phyloP scores from a whole-genome alignment of 257 asterid species.

The Oldenlandia corymbosa region DNA sequence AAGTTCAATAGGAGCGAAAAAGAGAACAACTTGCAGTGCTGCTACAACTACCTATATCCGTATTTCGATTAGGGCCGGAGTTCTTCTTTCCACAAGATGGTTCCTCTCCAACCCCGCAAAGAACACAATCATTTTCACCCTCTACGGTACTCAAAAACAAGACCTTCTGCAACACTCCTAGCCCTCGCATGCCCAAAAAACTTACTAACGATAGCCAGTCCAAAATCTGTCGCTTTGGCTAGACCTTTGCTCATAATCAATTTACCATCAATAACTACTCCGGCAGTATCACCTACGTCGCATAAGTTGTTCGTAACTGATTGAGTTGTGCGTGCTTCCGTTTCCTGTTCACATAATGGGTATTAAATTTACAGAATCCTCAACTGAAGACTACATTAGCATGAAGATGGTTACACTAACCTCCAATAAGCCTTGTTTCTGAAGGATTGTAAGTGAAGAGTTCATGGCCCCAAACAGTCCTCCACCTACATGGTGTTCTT shows the following conservation, averaged over 20 bases:
- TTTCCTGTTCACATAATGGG: conserved; percentile 43
- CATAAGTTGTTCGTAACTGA: conserved; percentile 32
- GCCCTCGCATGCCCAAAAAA: conserved; percentile 80
- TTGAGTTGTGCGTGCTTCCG: conserved; percentile 57
- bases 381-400: not conserved
- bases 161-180: conserved; percentile 93
- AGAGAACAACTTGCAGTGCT: too few species aligned
- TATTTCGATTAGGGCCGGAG: too few species aligned
- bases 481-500: conserved; percentile 59
- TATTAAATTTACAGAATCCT: not conserved
- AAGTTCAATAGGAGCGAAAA: too few species aligned
- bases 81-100: not conserved
- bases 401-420: conserved; percentile 26
- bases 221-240: conserved; percentile 53
- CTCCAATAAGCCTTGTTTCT: conserved; percentile 64
- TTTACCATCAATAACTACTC: conserved; percentile 71
- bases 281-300: conserved; percentile 36
- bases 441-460: conserved; percentile 58
- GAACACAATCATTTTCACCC: conserved; percentile 13
- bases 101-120: not conserved
- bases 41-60: too few species aligned
- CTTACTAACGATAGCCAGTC: conserved; percentile 70
- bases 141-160: conserved; percentile 59
- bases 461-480: conserved; percentile 67
- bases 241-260: conserved; percentile 76